Evolutionary conservation across 257 asterid species (phyloP), one percentile per base, ranked within the genome.

Genomic region (Gentiana macrophylla): DNA sequence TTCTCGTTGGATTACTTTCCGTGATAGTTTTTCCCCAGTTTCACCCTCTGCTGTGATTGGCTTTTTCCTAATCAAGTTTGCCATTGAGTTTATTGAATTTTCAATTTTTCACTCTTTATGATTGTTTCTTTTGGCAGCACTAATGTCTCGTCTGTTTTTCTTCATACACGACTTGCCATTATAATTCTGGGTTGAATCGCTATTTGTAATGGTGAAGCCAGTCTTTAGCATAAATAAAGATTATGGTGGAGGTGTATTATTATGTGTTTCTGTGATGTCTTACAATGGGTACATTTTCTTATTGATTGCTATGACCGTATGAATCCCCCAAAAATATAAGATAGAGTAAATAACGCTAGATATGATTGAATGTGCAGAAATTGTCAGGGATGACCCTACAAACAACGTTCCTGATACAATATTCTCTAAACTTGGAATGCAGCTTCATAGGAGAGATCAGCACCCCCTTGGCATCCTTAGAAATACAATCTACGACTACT

Each of bases 401-500:
- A 89, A 89, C 72, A 89, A 89, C 72, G 86, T 86, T 66, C 97
- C 94, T 0, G 90, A 89, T 79, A 64, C 94, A 7, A 86, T 89
- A 69, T 89, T 86, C 66, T 73, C 89, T 24, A 89, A 89, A 81
- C 89, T 89, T 37, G 97, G 95, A 57, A 67, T 86, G 93, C 97
- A 89, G 78, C 94, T 89, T 59, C 97, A 89, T 37, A 77, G 89
- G 81, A 83, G 95, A 74, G 82, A 81, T 67, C 86, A 82, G 12
- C 97, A 89, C 72, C 97, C 97, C 12, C 83, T 89, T 62, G 93
- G 97, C 67, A 89, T 89, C 62, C 77, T 89, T 8, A 89, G 77
- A 71, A 89, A 89, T 80, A 92, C 93, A 50, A 86, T 89, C 68
- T 81, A 66, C 62, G 86, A 86, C 61, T 89, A 86, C 71, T 89